Evolutionary conservation across 2,329 filamentous ascomycete species (phyloP), one percentile per base, ranked within the genome.

Genomic region (Diaporthe vexans): DNA sequence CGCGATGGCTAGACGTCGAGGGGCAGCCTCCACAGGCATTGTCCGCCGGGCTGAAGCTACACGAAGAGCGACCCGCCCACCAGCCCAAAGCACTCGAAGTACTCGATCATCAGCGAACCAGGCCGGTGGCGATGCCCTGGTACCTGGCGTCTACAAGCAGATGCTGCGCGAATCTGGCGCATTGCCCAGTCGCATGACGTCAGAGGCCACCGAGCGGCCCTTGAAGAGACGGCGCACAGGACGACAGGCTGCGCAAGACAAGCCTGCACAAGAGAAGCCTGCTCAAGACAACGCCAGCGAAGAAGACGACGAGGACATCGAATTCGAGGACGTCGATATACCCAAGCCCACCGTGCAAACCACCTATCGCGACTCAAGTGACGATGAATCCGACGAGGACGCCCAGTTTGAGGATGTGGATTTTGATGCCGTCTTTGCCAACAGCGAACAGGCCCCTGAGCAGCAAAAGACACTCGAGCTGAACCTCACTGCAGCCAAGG

Each of bases 81-180:
- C 78, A 26, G 77, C 79, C 24, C 54, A 75, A 65, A 79, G 78
- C 10, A 73, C 78, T 77, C 71, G 75, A 58, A 79, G 78, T 8
- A 73, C 78, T 79, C 71, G 73, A 46, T 79, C 80, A 8, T 79
- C 79, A 26, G 73, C 78, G n/a, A 76, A 59, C 59, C 73, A 76
- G 37, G 67, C 35, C 24, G 70, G 65, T 11, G 19, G 75, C 19
- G n/a, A 71, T 9, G 40, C 75, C 54, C 74, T 76, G 37, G 76
- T 84, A 8, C 82, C 83, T 29, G 81, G 85, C 37, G 82, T 89
- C 46, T 88, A 88, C 77, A 82, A 80, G 56, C 83, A 88, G 75
- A 87, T 89, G 86, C 83, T 89, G 46, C 80, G 80, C 17, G 87
- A 88, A 76, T 87, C 84, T n/a, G 84, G 86, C n/a, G 81, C 87